Evolutionary conservation across 257 asterid genomes (phyloP).

Genomic region (Coffea eugenioides): DNA sequence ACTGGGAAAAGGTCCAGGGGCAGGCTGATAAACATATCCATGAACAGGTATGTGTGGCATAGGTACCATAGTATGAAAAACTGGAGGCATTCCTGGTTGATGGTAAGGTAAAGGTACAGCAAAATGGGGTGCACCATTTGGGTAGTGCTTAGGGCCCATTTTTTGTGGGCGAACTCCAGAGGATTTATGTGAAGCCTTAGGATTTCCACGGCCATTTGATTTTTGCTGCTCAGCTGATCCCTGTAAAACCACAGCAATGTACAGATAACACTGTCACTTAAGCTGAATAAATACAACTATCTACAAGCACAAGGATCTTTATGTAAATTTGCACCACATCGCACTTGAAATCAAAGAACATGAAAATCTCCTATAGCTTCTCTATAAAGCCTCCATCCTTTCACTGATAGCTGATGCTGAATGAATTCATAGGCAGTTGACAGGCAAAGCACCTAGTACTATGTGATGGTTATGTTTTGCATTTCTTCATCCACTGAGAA

Average conservation of each 20-base stretch:
- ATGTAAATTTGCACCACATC: neutral
- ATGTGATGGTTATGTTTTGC: neutral
- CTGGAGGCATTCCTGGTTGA: conserved; percentile 48
- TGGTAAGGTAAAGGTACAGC: conserved; percentile 48
- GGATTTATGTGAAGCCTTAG: conserved; percentile 53
- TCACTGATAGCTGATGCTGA: neutral
- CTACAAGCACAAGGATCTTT: neutral
- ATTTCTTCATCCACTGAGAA: neutral
- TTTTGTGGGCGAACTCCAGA: conserved; percentile 48
- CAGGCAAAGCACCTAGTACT: neutral
- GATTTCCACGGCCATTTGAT: conserved; percentile 49
- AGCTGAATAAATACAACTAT: neutral
- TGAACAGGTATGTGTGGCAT: conserved; percentile 48
- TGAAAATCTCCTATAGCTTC: neutral
- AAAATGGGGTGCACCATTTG: conserved; percentile 55
- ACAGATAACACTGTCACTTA: conserved; percentile 11
- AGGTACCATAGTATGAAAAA: conserved; percentile 56
- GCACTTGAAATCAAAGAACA: neutral
- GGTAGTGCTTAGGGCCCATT: conserved; percentile 57
- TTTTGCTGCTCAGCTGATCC: conserved; percentile 55
- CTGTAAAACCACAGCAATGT: conserved; percentile 37
- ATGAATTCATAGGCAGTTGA: neutral
- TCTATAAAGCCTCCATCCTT: neutral
- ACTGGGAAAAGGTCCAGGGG: conserved; percentile 43
- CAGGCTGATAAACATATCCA: conserved; percentile 56